These are phyloP conservation scores for Coemansia sp. DNA, from an alignment of 192 early-diverging fungal species.

Conservation along the genomic window DNA sequence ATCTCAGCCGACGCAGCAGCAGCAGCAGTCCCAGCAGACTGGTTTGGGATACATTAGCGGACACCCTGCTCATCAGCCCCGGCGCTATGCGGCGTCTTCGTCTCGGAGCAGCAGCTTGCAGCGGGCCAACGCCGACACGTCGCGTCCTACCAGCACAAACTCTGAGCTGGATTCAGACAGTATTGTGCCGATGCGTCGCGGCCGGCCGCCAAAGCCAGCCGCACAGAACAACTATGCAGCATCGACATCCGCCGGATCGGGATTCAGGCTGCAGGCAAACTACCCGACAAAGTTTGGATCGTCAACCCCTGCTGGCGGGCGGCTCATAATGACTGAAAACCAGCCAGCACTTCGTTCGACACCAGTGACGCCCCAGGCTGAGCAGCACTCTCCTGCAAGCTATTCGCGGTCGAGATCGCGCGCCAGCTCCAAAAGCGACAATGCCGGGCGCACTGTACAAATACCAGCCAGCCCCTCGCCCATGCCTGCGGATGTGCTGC, in stretches of 20 bases:
- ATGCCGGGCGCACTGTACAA: not conserved
- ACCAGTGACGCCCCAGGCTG: not conserved
- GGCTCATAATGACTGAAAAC: slow-evolving; percentile 5
- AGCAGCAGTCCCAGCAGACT: not conserved
- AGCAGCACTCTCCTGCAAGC: not conserved
- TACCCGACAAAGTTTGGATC: slow-evolving; percentile 2
- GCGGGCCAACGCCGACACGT: slow-evolving; percentile 24
- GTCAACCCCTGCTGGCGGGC: slow-evolving; percentile 6
- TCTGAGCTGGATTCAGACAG: slow-evolving; percentile 48
- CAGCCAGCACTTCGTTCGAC: not conserved
- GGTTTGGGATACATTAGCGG: slow-evolving; percentile 17
- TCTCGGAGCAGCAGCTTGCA: slow-evolving; percentile 26
- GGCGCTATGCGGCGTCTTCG: slow-evolving; percentile 30
- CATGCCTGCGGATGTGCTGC: not conserved
- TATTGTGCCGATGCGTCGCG: slow-evolving; percentile 86
- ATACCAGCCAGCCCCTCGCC: slow-evolving; percentile 1
- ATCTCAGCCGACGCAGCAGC: slow-evolving; percentile 5
- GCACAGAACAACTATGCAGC: not conserved
- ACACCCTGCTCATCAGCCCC: slow-evolving; percentile 18
- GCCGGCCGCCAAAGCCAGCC: slow-evolving; percentile 63
- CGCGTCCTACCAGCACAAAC: slow-evolving; percentile 23
- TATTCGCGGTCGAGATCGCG: not conserved
- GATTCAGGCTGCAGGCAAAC: not conserved
- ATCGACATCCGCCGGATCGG: slow-evolving; percentile 1
- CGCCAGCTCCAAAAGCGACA: not conserved